Evolutionary conservation across 2,329 filamentous ascomycete species (phyloP), one percentile per base, ranked within the genome.

Genomic region (Epichloe hybrida): DNA sequence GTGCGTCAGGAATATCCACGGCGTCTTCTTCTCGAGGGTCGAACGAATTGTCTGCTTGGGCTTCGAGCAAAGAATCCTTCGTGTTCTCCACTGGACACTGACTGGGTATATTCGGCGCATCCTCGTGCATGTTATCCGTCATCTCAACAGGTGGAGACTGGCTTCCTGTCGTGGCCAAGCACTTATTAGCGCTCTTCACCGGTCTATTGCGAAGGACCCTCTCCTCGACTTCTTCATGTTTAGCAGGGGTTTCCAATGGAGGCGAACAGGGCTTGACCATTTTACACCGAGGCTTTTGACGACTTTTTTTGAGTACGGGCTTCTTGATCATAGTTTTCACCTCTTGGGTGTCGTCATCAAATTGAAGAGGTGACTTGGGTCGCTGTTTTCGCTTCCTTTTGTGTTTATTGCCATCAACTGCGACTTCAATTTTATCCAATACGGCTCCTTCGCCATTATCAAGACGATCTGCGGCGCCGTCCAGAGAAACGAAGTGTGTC

Each of bases 321-420:
- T 23, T 50, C 6, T 46, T 37, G 8, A 46, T 13, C 17, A 49
- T 27, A 8, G 50, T 48, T 4, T 57, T 60, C 2, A 65, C 54
- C 6, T 58, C 53, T 11, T 63, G 59, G 5, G 61, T 68, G 1
- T 47, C n/a, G 8, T 61, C 56, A 47, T 69, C 60, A 13, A 69
- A 66, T 3, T 59, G 51, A 2, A 69, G 50, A 1, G 66, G 62
- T 1, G 61, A 50, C 44, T 69, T 69, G 1, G 65, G 57, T 23
- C 63, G 57, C 53, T 68, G 66, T 47, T 58, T 65, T n/a, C 57
- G 56, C 35, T 57, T 66, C 49, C 48, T 61, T 21, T 53, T 54
- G 1, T 20, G 23, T 8, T 43, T 46, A n/a, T 45, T 31, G 12
- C 15, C 47, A n/a, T 37, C n/a, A 41, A 20, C 13, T 15, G 23